Base-by-base conservation (phyloP, 306 rosid species). In the Prunus mira region DNA sequence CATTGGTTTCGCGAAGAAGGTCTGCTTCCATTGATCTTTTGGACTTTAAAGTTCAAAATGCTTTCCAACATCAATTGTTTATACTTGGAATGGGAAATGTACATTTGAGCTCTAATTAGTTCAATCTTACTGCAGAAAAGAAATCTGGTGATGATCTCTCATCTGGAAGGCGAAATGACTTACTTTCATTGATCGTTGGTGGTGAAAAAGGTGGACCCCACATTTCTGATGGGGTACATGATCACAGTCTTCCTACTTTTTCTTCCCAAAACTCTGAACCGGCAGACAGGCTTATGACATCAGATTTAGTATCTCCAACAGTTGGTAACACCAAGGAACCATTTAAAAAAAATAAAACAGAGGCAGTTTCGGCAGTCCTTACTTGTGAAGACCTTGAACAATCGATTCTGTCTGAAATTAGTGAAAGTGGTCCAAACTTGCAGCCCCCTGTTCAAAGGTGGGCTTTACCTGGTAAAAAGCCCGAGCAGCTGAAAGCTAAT, bases 321-420 rank as follows among this genome's bases (percentile, higher is more conserved):
- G 67, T 78, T 76, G 82, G 73, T 32, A 83, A 82, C 74, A 57
- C 91, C 69, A 93, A 84, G 78, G 82, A 80, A 54, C 74, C 67
- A 9, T 74, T 71, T 88, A 86, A 78, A 79, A 88, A 74, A 38
- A 88, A 75, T 78, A 88, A 87, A 76, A 79, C 93, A 22, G 87
- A 82, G 85, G 81, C 83, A 76, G 84, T 87, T 67, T 81, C 89
- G 19, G 86, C 90, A 24, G 91, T 96, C 82, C 91, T 96, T 73
- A 96, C 98, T 49, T 96, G 99, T 81, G 97, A 92, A 86, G 96
- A 91, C 76, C 91, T 96, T 52, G 99, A 96, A 86, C 97, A 96
- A 81, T 86, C 97, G 15, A 89, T 96, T 70, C 81, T 96, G 77
- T 91, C 88, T n/a, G 96, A 82, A 84, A 83, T 96, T 76, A 62